Percentiles rank a stretch among this genome's conserved stretches.
Conservation (phyloP, 1,284 basidiomycete genomes). For the Microbotryum violaceum region DNA sequence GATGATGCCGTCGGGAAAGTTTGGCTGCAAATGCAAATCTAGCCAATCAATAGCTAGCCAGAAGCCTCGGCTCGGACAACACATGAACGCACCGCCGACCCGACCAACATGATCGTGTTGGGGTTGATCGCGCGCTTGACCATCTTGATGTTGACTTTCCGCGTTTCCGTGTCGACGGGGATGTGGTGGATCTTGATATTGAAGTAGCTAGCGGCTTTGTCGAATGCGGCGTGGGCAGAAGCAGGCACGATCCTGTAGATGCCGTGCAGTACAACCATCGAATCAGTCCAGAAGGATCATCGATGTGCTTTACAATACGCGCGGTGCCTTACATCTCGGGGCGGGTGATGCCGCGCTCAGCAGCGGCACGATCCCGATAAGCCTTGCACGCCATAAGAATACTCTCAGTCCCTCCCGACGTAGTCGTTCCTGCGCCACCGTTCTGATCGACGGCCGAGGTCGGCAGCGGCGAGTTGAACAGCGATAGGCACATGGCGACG, state of each 20-base stretch:
- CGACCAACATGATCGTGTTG: constrained; percentile 66
- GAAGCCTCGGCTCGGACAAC: background rate
- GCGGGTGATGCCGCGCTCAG: constrained; percentile 74
- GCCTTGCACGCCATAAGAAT: constrained; percentile 93
- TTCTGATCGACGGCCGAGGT: constrained; percentile 42
- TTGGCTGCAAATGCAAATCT: constrained; percentile 46
- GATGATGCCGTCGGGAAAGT: constrained; percentile 87
- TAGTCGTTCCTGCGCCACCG: constrained; percentile 79
- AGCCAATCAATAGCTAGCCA: background rate
- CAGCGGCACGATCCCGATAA: constrained; percentile 83
- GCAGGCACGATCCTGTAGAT: constrained; percentile 63
- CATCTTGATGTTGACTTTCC: constrained; percentile 67
- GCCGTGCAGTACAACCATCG: too few species aligned
- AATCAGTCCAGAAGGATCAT: background rate
- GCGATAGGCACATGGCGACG: constrained; percentile 81
- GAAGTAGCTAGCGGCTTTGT: constrained; percentile 75
- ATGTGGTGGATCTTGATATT: constrained; percentile 85
- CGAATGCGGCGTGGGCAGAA: constrained; percentile 89
- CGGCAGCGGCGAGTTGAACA: constrained; percentile 45
- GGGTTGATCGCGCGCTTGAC: constrained; percentile 74
- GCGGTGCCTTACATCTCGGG: constrained; percentile 72
- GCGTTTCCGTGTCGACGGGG: constrained; percentile 72
- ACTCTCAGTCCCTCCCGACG: constrained; percentile 91
- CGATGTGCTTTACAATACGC: background rate
- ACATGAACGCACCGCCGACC: constrained; percentile 20